Percentiles rank a stretch among this genome's conserved stretches.
Conservation (phyloP, 768 basidiomycete genomes). For the Crucibulum laeve region DNA sequence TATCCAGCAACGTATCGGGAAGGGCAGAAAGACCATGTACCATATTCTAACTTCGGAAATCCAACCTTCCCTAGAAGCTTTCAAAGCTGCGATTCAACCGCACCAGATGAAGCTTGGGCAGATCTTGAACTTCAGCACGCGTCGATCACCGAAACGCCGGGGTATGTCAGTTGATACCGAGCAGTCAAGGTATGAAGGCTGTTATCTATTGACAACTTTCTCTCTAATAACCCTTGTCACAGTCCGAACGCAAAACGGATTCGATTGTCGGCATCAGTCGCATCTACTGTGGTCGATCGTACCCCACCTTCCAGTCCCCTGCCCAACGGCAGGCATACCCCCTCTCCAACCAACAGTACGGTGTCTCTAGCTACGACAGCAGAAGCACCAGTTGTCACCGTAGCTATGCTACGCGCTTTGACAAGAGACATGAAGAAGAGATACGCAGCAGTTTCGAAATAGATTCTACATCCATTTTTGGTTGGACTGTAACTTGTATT, state of each 20-base stretch:
- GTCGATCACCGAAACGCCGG: slow-evolving; percentile 44
- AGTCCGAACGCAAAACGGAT: slow-evolving; percentile 36
- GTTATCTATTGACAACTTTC: background rate
- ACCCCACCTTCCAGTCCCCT: slow-evolving; percentile 28
- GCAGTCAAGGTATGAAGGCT: slow-evolving; percentile 30
- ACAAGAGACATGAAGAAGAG: slow-evolving; percentile 50
- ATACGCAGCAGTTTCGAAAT: slow-evolving; percentile 18
- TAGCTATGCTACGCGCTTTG: slow-evolving; percentile 62
- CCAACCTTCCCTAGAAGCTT: slow-evolving; percentile 22
- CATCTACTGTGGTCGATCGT: slow-evolving; percentile 29
- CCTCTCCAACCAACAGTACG: slow-evolving; percentile 44
- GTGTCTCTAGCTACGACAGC: slow-evolving; percentile 30
- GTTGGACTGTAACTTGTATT: background rate
- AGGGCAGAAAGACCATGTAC: slow-evolving; percentile 7
- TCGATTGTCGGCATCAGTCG: slow-evolving; percentile 29
- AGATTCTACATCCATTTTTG: background rate
- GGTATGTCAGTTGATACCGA: slow-evolving; percentile 37
- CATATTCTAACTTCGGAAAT: slow-evolving; percentile 25
- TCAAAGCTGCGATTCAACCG: slow-evolving; percentile 23
- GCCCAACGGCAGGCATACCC: slow-evolving; percentile 30
- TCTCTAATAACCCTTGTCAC: background rate
- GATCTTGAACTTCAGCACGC: slow-evolving; percentile 31
- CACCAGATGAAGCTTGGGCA: slow-evolving; percentile 34
- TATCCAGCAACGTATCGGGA: slow-evolving; percentile 14
- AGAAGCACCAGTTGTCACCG: slow-evolving; percentile 40